Evolutionary conservation across 2,329 filamentous ascomycete genomes (phyloP).

Genomic region (Helicocarpus griseus): DNA sequence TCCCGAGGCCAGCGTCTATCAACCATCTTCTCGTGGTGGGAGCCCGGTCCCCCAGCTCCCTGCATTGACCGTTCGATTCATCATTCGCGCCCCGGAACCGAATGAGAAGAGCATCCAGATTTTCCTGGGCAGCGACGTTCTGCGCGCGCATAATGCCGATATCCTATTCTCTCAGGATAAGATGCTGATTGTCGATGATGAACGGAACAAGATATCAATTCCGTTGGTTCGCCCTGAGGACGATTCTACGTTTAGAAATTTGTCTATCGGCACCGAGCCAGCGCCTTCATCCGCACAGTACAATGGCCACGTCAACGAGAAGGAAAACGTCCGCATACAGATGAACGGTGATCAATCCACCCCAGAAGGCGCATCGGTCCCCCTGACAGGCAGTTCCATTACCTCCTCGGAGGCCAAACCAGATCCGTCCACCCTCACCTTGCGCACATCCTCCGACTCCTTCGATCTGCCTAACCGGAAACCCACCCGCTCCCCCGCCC

Average conservation of each 20-base stretch:
- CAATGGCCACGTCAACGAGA: background rate
- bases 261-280: constrained; percentile 48
- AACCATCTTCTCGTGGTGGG: constrained; percentile 58
- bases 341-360: background rate
- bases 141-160: constrained; percentile 80
- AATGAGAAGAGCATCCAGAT: constrained; percentile 60
- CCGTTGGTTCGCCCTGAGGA: constrained; percentile 90
- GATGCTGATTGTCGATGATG: constrained; percentile 76
- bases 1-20: constrained; percentile 75
- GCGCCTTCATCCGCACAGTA: background rate
- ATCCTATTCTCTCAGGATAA: constrained; percentile 86
- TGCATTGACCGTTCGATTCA: constrained; percentile 68
- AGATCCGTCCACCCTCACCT: constrained; percentile 17
- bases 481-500: constrained; percentile 11
- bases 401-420: constrained; percentile 14
- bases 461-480: constrained; percentile 14
- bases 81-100: constrained; percentile 49
- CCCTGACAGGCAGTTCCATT: constrained; percentile 23
- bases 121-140: constrained; percentile 79
- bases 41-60: constrained; percentile 73
- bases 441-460: constrained; percentile 18
- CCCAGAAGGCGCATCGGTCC: background rate
- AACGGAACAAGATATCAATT: constrained; percentile 76
- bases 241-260: constrained; percentile 66
- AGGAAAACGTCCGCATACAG: background rate